Base-by-base conservation (phyloP, 2,329 filamentous ascomycete species). In the Colletotrichum nymphaeae region DNA sequence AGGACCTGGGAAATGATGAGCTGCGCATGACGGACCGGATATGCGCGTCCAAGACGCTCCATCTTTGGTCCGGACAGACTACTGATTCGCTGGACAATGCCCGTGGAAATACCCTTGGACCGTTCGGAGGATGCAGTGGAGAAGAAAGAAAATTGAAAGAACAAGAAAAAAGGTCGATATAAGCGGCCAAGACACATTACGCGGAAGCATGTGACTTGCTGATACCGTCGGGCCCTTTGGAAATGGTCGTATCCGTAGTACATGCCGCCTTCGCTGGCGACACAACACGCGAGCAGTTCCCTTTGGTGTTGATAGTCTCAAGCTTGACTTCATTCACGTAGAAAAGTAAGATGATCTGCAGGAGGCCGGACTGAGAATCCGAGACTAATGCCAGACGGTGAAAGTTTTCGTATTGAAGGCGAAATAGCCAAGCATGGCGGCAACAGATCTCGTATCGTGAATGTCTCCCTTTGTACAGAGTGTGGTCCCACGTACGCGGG, bases 1-100 rank as follows among this genome's bases (percentile, higher is more conserved):
- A 71, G 58, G 28, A 30, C 65, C 12, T n/a, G n/a, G 67, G 60
- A 70, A 73, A 62, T 69, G 70, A 73, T 52, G 49, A 65, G 37
- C 46, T 64, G 60, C 49, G 59, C 53, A 65, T 52, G 12, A 62
- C 19, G 55, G 70, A 56, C 32, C 49, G 7, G 60, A 56, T 28
- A 69, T 64, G 66, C 53, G 66, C 59, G 60, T 62, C 69, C 59
- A 58, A 28, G 16, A 60, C 67, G 46, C 67, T 64, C 19, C 63
- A 56, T 65, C 66, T 60, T 28, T 69, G 32, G 42, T 60, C 70
- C 56, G 55, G 67, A 66, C 67, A 55, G 60, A 73, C 32, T 55
- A 62, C 26, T 60, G 53, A 70, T 57, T 52, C 35, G 56, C 60
- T 57, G 46, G 70, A 32, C 16, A 26, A 68, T 24, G 35, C 26